phyloP scores from a whole-genome alignment of 1,284 basidiomycete species.

The Ganoderma lucidum region DNA sequence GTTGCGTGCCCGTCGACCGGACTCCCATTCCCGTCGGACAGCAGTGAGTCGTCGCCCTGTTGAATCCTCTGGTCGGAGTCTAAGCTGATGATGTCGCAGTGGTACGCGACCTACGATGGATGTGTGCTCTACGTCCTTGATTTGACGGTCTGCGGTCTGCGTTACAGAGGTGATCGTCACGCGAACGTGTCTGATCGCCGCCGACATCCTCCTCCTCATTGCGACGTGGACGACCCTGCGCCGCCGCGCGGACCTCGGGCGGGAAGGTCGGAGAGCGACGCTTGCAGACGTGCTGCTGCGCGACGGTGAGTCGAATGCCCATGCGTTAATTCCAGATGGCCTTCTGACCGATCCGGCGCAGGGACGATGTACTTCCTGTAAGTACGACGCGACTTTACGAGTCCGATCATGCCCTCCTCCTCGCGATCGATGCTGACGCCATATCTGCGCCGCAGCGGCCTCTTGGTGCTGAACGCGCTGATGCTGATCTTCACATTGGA shows the following conservation, averaged over 20 bases:
- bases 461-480: background rate
- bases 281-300: constrained; percentile 1
- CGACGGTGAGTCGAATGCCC: background rate
- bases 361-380: constrained; percentile 6
- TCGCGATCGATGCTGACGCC: background rate
- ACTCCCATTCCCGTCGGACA: background rate
- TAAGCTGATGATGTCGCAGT: background rate
- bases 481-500: background rate
- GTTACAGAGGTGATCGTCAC: background rate
- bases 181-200: background rate
- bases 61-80: too few relatives aligned
- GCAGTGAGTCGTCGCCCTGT: background rate
- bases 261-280: background rate
- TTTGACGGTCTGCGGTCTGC: background rate
- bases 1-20: constrained; percentile 3
- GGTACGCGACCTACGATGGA: background rate
- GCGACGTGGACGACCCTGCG: background rate
- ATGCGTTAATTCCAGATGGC: background rate
- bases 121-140: too few relatives aligned
- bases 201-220: background rate
- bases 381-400: background rate
- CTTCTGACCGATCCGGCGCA: background rate
- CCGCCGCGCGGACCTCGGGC: background rate
- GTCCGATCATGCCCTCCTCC: too few relatives aligned
- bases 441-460: background rate